Percentiles rank a stretch among this genome's conserved stretches.
Evolutionary conservation across 2,329 filamentous ascomycete species (phyloP).

Genomic region (Aspergillus sclerotialis): DNA sequence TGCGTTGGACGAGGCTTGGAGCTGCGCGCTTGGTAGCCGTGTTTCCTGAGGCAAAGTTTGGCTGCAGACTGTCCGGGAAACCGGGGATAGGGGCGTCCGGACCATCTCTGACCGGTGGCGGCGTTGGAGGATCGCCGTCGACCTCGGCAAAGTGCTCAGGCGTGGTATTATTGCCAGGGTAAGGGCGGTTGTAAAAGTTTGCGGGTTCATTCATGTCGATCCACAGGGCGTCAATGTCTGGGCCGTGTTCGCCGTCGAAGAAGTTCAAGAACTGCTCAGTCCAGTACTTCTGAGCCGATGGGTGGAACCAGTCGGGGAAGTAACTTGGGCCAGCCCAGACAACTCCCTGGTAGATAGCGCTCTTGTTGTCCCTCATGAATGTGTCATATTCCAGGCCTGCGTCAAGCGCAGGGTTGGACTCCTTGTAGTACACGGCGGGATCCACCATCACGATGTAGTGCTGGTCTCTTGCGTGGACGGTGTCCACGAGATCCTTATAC

Average conservation of each 20-base stretch:
- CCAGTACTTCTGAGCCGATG: conserved; percentile 61
- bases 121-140: conserved; percentile 47
- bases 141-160: conserved; percentile 44
- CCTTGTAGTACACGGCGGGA: conserved; percentile 31
- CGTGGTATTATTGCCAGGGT: conserved; percentile 49
- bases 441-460: conserved; percentile 68
- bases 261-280: conserved; percentile 59
- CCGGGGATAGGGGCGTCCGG: too few species aligned
- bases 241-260: conserved; percentile 56
- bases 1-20: too few species aligned
- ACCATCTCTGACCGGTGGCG: conserved; percentile 60
- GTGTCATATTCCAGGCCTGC: too few species aligned
- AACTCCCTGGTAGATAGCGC: too few species aligned
- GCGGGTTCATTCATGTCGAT: conserved; percentile 62
- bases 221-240: conserved; percentile 73
- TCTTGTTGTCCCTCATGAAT: too few species aligned
- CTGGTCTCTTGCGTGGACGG: conserved; percentile 53
- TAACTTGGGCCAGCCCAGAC: conserved; percentile 71
- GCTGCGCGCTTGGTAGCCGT: too few species aligned
- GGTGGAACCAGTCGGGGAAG: conserved; percentile 71
- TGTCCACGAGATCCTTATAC: background rate
- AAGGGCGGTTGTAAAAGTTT: conserved; percentile 49
- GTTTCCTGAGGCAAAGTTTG: too few species aligned
- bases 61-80: too few species aligned
- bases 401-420: too few species aligned